Conservation (phyloP, 2,329 filamentous ascomycete species). For the Dactylonectria estremocensis region DNA sequence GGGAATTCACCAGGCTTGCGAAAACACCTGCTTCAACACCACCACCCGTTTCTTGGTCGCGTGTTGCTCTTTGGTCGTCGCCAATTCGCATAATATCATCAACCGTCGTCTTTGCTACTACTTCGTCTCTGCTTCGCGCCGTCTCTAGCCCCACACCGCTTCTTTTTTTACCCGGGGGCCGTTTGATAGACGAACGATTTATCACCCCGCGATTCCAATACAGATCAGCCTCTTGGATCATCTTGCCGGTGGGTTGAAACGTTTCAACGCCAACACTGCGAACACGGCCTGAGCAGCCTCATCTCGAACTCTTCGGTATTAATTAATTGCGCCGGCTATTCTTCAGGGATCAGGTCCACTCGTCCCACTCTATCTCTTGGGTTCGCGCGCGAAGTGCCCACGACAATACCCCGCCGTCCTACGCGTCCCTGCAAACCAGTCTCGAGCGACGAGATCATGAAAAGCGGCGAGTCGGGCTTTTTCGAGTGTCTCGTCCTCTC, state of each 20-base stretch:
- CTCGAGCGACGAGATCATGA: constrained; percentile 48
- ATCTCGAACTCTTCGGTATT: constrained; percentile 4
- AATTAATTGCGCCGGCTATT: constrained; percentile 25
- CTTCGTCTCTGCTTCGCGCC: not conserved
- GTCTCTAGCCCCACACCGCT: constrained; percentile 3
- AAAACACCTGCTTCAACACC: constrained; percentile 5
- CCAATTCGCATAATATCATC: constrained; percentile 4
- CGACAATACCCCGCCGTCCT: constrained; percentile 28
- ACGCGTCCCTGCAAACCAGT: constrained; percentile 25
- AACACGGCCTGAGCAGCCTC: not conserved
- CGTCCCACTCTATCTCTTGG: constrained; percentile 46
- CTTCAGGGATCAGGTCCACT: constrained; percentile 45
- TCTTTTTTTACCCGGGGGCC: not conserved
- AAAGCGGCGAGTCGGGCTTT: constrained; percentile 43
- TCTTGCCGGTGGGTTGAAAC: not conserved
- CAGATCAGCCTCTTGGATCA: not conserved
- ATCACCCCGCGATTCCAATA: not conserved
- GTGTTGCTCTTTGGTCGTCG: not conserved
- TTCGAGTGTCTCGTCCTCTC: constrained; percentile 45
- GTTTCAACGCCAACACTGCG: not conserved
- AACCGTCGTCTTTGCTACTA: not conserved
- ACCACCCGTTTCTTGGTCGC: constrained; percentile 9
- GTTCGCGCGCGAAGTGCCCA: constrained; percentile 43
- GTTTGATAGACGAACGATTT: not conserved
- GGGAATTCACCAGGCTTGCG: constrained; percentile 6